phyloP scores from a whole-genome alignment of 352 stramenopile genomes.

The Elongisporangium anandrum region DNA sequence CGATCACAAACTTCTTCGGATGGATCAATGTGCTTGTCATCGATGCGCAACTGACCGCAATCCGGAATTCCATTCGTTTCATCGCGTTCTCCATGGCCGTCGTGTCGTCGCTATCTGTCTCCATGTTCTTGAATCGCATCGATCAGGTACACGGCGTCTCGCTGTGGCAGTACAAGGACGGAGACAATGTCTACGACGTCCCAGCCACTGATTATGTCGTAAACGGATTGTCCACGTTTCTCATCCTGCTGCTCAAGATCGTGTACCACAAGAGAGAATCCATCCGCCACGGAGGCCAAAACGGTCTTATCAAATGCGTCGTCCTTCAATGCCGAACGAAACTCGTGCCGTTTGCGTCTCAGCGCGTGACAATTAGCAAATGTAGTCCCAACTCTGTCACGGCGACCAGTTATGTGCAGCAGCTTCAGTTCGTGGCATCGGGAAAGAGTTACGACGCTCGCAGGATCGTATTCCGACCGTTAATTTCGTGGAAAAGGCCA shows the following conservation, averaged over 20 bases:
- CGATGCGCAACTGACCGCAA: conserved; percentile 24
- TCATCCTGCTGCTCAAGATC: not conserved
- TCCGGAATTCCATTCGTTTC: conserved; percentile 10
- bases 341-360: not conserved
- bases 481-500: no score
- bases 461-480: not conserved
- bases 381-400: not conserved
- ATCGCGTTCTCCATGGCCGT: not conserved
- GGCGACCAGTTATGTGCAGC: not conserved
- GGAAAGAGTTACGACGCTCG: not conserved
- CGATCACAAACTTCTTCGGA: conserved; percentile 21
- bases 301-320: conserved; percentile 19
- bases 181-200: not conserved
- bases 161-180: not conserved
- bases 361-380: not conserved
- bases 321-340: not conserved
- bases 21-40: conserved; percentile 27
- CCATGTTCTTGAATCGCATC: conserved; percentile 16
- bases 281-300: conserved; percentile 3
- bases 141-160: conserved; percentile 1
- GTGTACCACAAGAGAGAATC: conserved; percentile 16
- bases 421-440: not conserved
- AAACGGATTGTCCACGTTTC: not conserved
- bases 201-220: not conserved
- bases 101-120: conserved; percentile 14